Evolutionary conservation across 495 filamentous ascomycete genomes (phyloP).

Genomic region (Choiromyces venosus): DNA sequence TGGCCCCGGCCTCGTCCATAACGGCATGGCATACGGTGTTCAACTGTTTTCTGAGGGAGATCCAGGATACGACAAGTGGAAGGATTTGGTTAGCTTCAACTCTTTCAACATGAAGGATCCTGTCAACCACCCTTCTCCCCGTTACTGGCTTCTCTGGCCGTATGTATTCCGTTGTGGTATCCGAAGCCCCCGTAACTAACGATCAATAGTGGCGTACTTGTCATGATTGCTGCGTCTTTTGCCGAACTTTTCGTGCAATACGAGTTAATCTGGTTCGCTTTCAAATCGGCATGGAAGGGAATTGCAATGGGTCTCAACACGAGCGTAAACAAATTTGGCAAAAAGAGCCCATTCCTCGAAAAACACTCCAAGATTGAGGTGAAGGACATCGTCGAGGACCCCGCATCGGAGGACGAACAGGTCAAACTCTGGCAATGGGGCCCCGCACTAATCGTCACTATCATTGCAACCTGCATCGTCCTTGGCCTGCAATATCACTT

Average conservation of each 20-base stretch:
- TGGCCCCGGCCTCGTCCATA: slow-evolving; percentile 57
- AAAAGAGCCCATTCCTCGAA: slow-evolving; percentile 49
- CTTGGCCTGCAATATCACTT: slow-evolving; percentile 58
- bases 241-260: slow-evolving; percentile 59
- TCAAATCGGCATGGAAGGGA: slow-evolving; percentile 51
- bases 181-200: not conserved
- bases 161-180: slow-evolving; percentile 1
- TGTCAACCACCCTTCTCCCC: slow-evolving; percentile 51
- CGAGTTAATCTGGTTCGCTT: slow-evolving; percentile 53
- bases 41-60: slow-evolving; percentile 42
- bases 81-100: slow-evolving; percentile 47
- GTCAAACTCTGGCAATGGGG: slow-evolving; percentile 62
- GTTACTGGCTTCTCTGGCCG: slow-evolving; percentile 65
- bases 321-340: slow-evolving; percentile 44
- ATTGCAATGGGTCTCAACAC: slow-evolving; percentile 47
- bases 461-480: slow-evolving; percentile 55
- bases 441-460: slow-evolving; percentile 49
- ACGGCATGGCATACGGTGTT: slow-evolving; percentile 50
- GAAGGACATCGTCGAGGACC: slow-evolving; percentile 55
- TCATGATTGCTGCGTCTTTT: slow-evolving; percentile 59
- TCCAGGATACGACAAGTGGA: slow-evolving; percentile 49
- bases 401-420: slow-evolving; percentile 50
- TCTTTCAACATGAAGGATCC: slow-evolving; percentile 49
- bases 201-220: slow-evolving; percentile 50
- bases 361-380: slow-evolving; percentile 58